Base-by-base conservation (phyloP, 1,284 basidiomycete genomes). In the Boletus semigastroideus region DNA sequence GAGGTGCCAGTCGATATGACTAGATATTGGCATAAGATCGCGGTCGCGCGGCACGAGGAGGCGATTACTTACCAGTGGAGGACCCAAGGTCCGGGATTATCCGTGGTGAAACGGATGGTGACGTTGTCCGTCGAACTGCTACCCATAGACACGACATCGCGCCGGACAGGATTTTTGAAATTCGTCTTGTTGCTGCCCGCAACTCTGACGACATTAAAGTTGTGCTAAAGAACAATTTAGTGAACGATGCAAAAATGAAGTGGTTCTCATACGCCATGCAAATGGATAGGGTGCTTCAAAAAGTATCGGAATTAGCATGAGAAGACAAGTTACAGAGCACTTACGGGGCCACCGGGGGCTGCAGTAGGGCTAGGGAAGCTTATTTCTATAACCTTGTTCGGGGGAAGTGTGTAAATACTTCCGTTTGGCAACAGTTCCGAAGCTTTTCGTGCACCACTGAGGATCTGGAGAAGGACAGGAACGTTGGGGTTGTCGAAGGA, bases 31-130 rank as follows among this genome's bases (percentile, higher is more conserved):
- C 8, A 51, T 49, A 5, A 49, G 28, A 46, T 7, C 12, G 17
- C 5, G 33, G 43, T 25, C 22, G 13, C 43, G 4, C 13, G 30
- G 12, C 13, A 12, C 28, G 6, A 39, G 14, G 9, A 33, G 16
- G 40, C 41, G 27, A 45, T 42, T 12, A 51, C 68, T 54, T 52
- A 75, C 69, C 77, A 78, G 51, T 76, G 76, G 40, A 78, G 56
- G 61, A 77, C 70, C 77, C 78, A 78, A 13, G 77, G 75, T 7
- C 78, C 78, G 3, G 74, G 58, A 47, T 79, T 80, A 46, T 78
- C 65, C 2, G 78, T 76, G 16, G 42, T 46, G 53, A 78, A 79
- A 38, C 77, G 74, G 39, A 79, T 72, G 5, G 74, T 76, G n/a
- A 74, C 72, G 20, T 72, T 72, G 51, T 72, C 67, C 3, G 59